Percentiles rank a stretch among this genome's conserved stretches.
Conservation (phyloP, 1,284 basidiomycete species). For the Cystobasidiaceae sp. region DNA sequence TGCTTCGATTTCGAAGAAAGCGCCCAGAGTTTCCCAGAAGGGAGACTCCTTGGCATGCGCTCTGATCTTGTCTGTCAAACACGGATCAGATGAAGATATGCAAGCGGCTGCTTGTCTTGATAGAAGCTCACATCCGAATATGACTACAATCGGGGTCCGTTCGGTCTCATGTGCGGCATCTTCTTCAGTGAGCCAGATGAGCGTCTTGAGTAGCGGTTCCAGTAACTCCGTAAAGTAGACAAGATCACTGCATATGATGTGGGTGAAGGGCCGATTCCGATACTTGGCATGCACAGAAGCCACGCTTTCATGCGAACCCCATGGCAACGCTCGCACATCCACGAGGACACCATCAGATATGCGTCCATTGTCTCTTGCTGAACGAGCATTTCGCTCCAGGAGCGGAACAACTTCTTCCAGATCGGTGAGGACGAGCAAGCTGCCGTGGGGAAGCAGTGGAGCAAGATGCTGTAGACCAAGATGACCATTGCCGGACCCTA, state of each 20-base stretch:
- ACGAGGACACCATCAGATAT: neutral
- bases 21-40: conserved; percentile 26
- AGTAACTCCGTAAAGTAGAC: conserved; percentile 27
- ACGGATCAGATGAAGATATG: neutral
- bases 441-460: neutral
- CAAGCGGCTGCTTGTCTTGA: neutral
- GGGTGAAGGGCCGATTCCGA: conserved; percentile 1
- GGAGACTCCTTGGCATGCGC: conserved; percentile 12
- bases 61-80: conserved; percentile 21
- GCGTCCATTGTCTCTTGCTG: neutral
- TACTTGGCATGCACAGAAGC: neutral
- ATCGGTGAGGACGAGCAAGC: conserved; percentile 8
- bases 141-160: neutral
- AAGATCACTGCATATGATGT: conserved; percentile 27
- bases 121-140: conserved; percentile 17
- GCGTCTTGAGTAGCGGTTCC: conserved; percentile 17
- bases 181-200: conserved; percentile 22
- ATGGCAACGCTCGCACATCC: conserved; percentile 1
- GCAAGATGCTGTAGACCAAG: conserved; percentile 15
- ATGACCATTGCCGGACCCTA: conserved; percentile 26
- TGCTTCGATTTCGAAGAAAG: conserved; percentile 14
- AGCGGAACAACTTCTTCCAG: conserved; percentile 20
- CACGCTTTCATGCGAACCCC: neutral
- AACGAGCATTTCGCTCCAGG: neutral
- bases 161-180: neutral